A percentile compares a stretch with the other conserved stretches of the same genome.
These are phyloP conservation scores for Symbiotaphrina buchneri DNA, from an alignment of 495 filamentous ascomycete species.

Conservation along the genomic window DNA sequence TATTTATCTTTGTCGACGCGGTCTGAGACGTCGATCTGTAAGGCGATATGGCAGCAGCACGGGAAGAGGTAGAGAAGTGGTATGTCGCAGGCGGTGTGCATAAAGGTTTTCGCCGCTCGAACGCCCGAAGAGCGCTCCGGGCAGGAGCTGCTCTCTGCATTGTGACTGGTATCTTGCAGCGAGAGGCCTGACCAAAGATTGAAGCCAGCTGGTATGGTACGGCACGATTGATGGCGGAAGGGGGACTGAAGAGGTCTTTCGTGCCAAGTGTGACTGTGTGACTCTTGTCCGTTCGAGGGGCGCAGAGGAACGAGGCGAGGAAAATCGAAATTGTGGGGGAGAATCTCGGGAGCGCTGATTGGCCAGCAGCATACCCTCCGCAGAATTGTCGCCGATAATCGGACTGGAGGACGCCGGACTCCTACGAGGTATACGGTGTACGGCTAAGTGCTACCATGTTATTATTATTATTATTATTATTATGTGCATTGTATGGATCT, in stretches of 20 bases:
- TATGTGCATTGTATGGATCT: too few species aligned
- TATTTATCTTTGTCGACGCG: background rate
- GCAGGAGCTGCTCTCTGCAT: conserved; percentile 12
- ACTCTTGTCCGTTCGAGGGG: background rate
- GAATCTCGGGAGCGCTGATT: too few species aligned
- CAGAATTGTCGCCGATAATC: too few species aligned
- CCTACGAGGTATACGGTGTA: too few species aligned
- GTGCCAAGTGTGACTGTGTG: background rate
- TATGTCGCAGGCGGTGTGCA: background rate
- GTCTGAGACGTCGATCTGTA: background rate
- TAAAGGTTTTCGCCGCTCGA: conserved; percentile 3
- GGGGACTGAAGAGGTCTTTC: background rate
- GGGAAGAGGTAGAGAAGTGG: background rate
- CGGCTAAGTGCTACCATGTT: too few species aligned
- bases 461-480: too few species aligned
- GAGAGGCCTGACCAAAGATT: background rate
- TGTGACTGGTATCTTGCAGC: conserved; percentile 3
- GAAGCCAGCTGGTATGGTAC: background rate
- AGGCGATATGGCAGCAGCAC: background rate
- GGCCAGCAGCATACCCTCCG: too few species aligned
- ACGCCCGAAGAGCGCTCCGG: conserved; percentile 6
- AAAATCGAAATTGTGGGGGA: too few species aligned
- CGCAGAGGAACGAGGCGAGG: too few species aligned
- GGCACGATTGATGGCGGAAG: background rate
- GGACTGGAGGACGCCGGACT: too few species aligned